Percentiles rank a stretch among this genome's conserved stretches.
Evolutionary conservation across 129 eudicot genomes (phyloP).

Genomic region (Daucus carota): DH1_v3.0 NC_030381.2:11004501-11005000

Average conservation of each 20-base stretch:
- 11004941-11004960: slow-evolving; percentile 35
- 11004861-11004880: slow-evolving; percentile 51
- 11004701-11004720: slow-evolving; percentile 50
- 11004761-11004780: slow-evolving; percentile 13
- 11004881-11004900: slow-evolving; percentile 91
- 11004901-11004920: slow-evolving; percentile 86
- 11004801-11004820: slow-evolving; percentile 11
- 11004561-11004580: slow-evolving; percentile 12
- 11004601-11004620: slow-evolving; percentile 13
- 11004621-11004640: slow-evolving; percentile 16
- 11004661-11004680: slow-evolving; percentile 18
- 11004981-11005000: slow-evolving; percentile 61
- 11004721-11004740: slow-evolving; percentile 28
- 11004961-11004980: slow-evolving; percentile 37
- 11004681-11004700: slow-evolving; percentile 14
- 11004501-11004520: slow-evolving; percentile 25
- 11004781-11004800: slow-evolving; percentile 20
- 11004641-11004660: slow-evolving; percentile 32
- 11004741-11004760: slow-evolving; percentile 17
- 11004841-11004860: slow-evolving; percentile 29
- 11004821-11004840: slow-evolving; percentile 26
- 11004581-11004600: neutral
- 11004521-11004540: slow-evolving; percentile 26
- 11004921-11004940: slow-evolving; percentile 52
- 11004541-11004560: slow-evolving; percentile 27